Evolutionary conservation across 495 filamentous ascomycete genomes (phyloP), one percentile per base, ranked within the genome.

Genomic region (Bathelium albidoporum): DNA sequence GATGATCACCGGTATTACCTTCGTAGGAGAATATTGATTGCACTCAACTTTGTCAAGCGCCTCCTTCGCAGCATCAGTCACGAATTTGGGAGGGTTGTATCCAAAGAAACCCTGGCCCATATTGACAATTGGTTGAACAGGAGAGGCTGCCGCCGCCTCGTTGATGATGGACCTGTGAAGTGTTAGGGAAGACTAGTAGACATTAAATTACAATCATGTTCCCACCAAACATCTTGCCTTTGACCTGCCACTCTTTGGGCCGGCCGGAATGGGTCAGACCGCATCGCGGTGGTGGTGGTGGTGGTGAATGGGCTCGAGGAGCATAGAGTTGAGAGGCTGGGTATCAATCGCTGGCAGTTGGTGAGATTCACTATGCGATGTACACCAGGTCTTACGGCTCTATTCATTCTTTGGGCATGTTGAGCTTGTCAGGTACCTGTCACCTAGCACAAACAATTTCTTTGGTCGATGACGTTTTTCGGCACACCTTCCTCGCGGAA

Each of bases 61-160:
- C 22, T 85, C 79, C 74, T 95, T 96, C 58, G 94, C 94, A 28
- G 94, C 94, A 67, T 96, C 83, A 61, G 95, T 78, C 60, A 96
- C 91, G 73, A 96, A 98, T 16, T 85, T 74, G 1, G 94, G 94
- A 49, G 94, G 94, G 71, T 98, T 98, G 73, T 98, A 98, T 32
- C 94, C 94, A 75, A 94, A 95, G 80, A 95, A 95, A n/a, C 91
- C 91, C 76, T 96, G 91, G 59, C 91, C 91, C 87, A 96, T 91
- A 75, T 95, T 96, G 65, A 95, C 85, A 68, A 97, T 93, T 63
- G 91, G 90, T 72, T 95, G 90, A 55, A 88, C 85, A 9, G 92
- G 89, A 11, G 91, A 96, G 7, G 89, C 88, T 5, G 82, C 83
- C 0, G 85, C 85, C 0, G 89, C 94, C 80, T 97, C 94, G 69